phyloP scores from a whole-genome alignment of 192 early-diverging fungal species.

The Coemansia sp. region DNA sequence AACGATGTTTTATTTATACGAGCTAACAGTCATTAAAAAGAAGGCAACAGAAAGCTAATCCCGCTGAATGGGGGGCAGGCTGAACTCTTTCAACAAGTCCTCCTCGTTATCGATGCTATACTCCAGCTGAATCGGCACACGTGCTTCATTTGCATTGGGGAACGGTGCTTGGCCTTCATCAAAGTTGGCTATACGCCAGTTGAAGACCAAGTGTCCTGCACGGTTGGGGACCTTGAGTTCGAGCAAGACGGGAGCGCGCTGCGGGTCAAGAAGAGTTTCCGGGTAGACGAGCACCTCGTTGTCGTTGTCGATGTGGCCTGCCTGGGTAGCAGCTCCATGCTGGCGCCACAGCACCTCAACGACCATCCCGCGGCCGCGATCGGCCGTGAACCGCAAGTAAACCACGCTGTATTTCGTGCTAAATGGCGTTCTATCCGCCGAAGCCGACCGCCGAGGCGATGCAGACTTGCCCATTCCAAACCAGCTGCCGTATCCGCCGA shows the following conservation, averaged over 20 bases:
- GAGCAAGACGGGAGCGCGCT: slow-evolving; percentile 48
- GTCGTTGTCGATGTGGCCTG: slow-evolving; percentile 16
- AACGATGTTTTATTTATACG: neutral
- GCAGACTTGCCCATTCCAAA: slow-evolving; percentile 42
- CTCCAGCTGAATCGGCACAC: slow-evolving; percentile 47
- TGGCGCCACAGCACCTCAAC: slow-evolving; percentile 47
- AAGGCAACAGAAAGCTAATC: slow-evolving; percentile 3
- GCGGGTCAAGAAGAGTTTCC: slow-evolving; percentile 45
- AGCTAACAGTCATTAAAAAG: slow-evolving; percentile 1
- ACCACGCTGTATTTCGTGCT: slow-evolving; percentile 16
- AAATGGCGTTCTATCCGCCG: neutral
- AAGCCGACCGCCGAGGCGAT: slow-evolving; percentile 1
- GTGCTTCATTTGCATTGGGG: slow-evolving; percentile 42
- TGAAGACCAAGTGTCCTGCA: slow-evolving; percentile 35
- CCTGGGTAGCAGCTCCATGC: slow-evolving; percentile 9
- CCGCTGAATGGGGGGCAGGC: slow-evolving; percentile 32
- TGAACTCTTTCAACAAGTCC: slow-evolving; percentile 32
- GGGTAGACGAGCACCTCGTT: slow-evolving; percentile 47
- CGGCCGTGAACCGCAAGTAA: slow-evolving; percentile 41
- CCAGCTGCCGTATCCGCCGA: slow-evolving; percentile 40
- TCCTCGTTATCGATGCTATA: slow-evolving; percentile 53
- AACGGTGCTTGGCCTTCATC: slow-evolving; percentile 58
- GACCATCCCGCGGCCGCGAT: slow-evolving; percentile 51
- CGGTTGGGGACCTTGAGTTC: slow-evolving; percentile 51
- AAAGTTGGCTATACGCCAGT: slow-evolving; percentile 54